Percentiles rank a stretch among this genome's conserved stretches.
Evolutionary conservation across 495 filamentous ascomycete genomes (phyloP).

Genomic region (Xylaria bambusicola): DNA sequence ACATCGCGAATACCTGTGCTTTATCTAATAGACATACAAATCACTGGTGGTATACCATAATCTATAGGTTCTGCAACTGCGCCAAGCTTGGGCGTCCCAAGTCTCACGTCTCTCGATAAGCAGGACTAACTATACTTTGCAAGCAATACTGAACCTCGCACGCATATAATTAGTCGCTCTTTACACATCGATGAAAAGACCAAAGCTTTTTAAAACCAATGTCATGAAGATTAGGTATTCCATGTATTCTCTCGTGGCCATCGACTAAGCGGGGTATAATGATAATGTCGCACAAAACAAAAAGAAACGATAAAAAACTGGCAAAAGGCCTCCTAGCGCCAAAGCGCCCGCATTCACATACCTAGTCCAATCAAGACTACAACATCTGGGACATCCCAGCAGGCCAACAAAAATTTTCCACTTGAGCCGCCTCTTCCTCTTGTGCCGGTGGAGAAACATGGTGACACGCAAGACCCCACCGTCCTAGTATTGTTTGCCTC

Average conservation of each 20-base stretch:
- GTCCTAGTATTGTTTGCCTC: neutral
- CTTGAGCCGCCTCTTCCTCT: neutral
- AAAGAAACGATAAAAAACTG: neutral
- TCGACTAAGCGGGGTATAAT: constrained; percentile 19
- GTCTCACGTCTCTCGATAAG: no score
- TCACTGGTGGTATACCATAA: no score
- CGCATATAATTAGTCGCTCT: no score
- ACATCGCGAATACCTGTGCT: no score
- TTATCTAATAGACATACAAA: no score
- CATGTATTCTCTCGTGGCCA: neutral
- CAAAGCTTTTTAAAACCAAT: no score
- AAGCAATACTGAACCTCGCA: no score
- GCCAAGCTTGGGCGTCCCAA: no score
- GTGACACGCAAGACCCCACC: neutral
- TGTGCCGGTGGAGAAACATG: neutral
- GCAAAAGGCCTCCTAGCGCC: constrained; percentile 7
- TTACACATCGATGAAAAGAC: no score
- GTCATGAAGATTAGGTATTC: no score
- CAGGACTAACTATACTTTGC: no score
- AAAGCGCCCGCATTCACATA: neutral
- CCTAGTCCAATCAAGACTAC: neutral
- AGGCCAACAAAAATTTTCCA: constrained; percentile 6
- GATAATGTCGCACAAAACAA: neutral
- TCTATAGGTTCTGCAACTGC: no score
- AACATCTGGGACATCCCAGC: neutral